These are phyloP conservation scores for Mortierella sp. DNA, from an alignment of 371 early-diverging fungal genomes.

Conservation along the genomic window DNA sequence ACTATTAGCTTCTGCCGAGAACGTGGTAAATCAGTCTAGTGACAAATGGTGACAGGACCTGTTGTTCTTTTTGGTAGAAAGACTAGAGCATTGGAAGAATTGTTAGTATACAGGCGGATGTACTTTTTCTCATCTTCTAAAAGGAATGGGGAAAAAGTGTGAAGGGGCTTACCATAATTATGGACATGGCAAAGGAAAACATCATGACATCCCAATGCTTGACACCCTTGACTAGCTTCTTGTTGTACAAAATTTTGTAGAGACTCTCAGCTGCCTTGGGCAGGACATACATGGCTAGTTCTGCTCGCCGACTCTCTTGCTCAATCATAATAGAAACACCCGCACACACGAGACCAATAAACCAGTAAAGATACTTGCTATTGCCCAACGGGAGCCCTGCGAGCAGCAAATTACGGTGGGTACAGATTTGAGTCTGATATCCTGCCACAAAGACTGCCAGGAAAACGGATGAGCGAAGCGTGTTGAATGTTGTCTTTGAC, in stretches of 20 bases:
- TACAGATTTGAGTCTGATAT: conserved; percentile 75
- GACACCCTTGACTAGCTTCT: conserved; percentile 67
- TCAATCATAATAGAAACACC: conserved; percentile 77
- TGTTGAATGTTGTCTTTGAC: conserved; percentile 63
- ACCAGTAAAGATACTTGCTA: conserved; percentile 73
- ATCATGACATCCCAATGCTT: conserved; percentile 72
- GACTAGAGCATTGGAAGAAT: conserved; percentile 47
- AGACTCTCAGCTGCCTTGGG: conserved; percentile 75
- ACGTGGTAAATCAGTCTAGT: conserved; percentile 69
- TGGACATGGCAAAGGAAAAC: conserved; percentile 71
- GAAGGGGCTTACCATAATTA: conserved; percentile 63
- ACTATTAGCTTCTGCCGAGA: conserved; percentile 61
- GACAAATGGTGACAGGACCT: conserved; percentile 72
- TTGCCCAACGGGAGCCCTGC: conserved; percentile 57
- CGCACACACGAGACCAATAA: conserved; percentile 71
- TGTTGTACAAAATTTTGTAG: conserved; percentile 71
- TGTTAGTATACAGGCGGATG: neutral
- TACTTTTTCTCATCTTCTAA: neutral
- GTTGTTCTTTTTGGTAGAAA: conserved; percentile 74
- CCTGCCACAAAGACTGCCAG: conserved; percentile 72
- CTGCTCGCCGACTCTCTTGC: conserved; percentile 74
- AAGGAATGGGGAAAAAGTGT: neutral
- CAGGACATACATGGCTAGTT: conserved; percentile 78
- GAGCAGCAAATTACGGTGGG: conserved; percentile 65
- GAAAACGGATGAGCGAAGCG: conserved; percentile 73